Evolutionary conservation across 2,329 filamentous ascomycete species (phyloP).

Genomic region (Lasiodiplodia sp.): DNA sequence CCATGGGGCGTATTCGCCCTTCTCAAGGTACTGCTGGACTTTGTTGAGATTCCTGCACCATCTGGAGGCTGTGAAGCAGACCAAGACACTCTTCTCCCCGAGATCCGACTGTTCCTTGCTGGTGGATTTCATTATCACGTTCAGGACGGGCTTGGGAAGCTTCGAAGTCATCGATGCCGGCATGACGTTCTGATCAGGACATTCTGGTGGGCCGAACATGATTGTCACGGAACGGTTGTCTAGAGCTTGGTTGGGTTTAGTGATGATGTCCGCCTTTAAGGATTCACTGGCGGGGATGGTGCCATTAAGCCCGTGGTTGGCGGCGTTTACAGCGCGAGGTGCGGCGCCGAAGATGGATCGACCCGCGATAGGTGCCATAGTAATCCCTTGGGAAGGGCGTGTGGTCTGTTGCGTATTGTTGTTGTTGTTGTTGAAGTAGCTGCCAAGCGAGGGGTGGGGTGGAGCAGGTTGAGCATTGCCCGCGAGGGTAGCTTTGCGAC

Average conservation of each 20-base stretch:
- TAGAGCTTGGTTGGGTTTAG: not conserved
- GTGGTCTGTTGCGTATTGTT: not conserved
- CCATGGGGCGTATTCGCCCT: not conserved
- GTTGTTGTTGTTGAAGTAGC: not conserved
- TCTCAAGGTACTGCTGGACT: not conserved
- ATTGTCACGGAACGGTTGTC: not conserved
- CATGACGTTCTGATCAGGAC: not conserved
- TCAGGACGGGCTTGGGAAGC: not conserved
- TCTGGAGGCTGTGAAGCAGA: not conserved
- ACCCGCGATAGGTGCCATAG: not conserved
- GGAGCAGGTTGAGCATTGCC: not conserved
- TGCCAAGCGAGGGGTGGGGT: too few species aligned
- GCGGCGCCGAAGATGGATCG: not conserved
- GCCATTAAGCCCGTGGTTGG: not conserved
- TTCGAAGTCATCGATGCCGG: not conserved
- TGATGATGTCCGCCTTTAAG: not conserved
- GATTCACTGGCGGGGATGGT: not conserved
- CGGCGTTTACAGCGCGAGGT: not conserved
- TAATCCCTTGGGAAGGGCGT: not conserved
- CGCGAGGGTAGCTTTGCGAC: not conserved
- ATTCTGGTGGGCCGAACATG: not conserved
- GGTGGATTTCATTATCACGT: not conserved
- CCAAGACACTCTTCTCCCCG: not conserved
- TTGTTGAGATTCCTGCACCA: constrained; percentile 2
- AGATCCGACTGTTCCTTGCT: not conserved